phyloP scores from a whole-genome alignment of 2,329 filamentous ascomycete genomes.

The Cordyceps fumosorosea region DNA sequence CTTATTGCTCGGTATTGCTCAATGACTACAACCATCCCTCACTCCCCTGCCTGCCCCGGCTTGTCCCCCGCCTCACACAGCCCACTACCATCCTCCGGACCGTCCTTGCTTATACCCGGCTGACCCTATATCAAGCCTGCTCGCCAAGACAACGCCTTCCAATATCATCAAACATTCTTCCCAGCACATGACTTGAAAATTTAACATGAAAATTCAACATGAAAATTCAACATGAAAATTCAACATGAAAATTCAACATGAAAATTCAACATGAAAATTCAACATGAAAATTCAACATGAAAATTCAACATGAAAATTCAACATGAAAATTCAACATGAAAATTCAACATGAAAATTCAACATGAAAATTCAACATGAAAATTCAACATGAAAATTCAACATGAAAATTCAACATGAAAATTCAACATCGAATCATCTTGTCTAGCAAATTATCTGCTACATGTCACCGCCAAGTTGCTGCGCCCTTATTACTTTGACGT shows the following conservation, averaged over 20 bases:
- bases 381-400: neutral
- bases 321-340: neutral
- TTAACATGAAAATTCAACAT: neutral
- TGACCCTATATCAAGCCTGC: neutral
- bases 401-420: neutral
- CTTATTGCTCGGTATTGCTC: neutral
- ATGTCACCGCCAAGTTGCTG: neutral
- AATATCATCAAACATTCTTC: slow-evolving; percentile 1
- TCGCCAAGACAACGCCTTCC: slow-evolving; percentile 3
- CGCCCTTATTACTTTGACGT: neutral
- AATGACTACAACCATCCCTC: too few species aligned
- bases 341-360: neutral
- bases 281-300: neutral
- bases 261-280: neutral
- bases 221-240: neutral
- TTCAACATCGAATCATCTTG: neutral
- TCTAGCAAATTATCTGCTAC: neutral
- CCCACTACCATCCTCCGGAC: neutral
- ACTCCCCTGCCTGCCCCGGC: too few species aligned
- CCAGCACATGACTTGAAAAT: slow-evolving; percentile 5
- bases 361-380: neutral
- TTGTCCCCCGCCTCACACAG: too few species aligned
- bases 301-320: neutral
- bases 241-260: neutral
- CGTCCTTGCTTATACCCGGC: slow-evolving; percentile 1